phyloP scores from a whole-genome alignment of 768 basidiomycete genomes.

The Hygrocybe coccinea region DNA sequence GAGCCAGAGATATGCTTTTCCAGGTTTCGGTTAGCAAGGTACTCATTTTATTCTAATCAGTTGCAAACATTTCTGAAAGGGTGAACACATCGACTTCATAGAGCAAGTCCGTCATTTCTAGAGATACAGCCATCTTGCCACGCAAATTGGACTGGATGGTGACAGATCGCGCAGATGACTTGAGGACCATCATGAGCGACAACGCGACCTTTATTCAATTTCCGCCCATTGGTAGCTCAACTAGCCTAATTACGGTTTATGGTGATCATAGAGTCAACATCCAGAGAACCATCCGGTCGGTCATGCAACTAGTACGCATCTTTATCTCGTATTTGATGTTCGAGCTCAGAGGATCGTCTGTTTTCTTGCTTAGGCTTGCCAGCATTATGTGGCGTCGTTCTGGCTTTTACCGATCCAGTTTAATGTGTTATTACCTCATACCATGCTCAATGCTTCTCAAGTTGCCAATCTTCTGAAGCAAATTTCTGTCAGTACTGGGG shows the following conservation, averaged over 20 bases:
- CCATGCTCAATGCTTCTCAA: slow-evolving; percentile 74
- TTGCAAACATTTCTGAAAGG: background rate
- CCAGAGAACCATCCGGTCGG: slow-evolving; percentile 85
- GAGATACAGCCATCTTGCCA: slow-evolving; percentile 90
- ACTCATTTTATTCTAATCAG: background rate
- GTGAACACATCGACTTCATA: slow-evolving; percentile 26
- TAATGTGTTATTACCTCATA: slow-evolving; percentile 82
- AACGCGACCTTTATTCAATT: slow-evolving; percentile 95
- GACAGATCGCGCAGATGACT: slow-evolving; percentile 90
- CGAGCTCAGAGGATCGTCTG: background rate
- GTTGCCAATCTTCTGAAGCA: slow-evolving; percentile 82
- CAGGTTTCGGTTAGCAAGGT: slow-evolving; percentile 87
- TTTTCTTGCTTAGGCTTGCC: slow-evolving; percentile 62
- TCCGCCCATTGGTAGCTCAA: slow-evolving; percentile 86
- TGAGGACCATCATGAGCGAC: slow-evolving; percentile 90
- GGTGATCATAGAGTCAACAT: slow-evolving; percentile 94
- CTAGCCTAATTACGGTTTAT: slow-evolving; percentile 88
- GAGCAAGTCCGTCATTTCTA: slow-evolving; percentile 85
- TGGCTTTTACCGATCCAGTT: slow-evolving; percentile 94
- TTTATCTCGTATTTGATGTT: background rate
- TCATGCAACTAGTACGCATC: slow-evolving; percentile 85
- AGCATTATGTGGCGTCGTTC: slow-evolving; percentile 94
- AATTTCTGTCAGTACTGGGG: slow-evolving; percentile 80
- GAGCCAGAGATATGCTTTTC: slow-evolving; percentile 92
- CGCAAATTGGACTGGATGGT: slow-evolving; percentile 99